These are phyloP conservation scores for Ophioceras dolichostomum DNA, from an alignment of 2,329 filamentous ascomycete species.

Conservation along the genomic window DNA sequence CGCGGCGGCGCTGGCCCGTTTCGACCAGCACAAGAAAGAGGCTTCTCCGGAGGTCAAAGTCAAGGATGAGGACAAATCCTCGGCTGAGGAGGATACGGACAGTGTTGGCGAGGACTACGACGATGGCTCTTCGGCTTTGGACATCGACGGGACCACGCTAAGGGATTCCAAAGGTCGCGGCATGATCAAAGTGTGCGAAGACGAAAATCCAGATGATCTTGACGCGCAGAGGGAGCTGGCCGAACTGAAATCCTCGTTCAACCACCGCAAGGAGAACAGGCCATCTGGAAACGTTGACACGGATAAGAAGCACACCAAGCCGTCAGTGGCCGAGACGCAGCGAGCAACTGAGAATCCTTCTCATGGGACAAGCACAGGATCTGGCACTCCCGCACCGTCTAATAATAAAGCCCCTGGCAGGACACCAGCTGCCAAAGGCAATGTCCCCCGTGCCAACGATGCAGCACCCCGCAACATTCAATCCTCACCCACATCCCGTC, in stretches of 20 bases:
- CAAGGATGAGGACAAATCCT: conserved; percentile 12
- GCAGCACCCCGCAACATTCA: too few species aligned
- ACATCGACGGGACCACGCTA: conserved; percentile 52
- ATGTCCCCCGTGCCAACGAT: too few species aligned
- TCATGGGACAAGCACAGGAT: too few species aligned
- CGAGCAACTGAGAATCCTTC: too few species aligned
- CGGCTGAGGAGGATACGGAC: conserved; percentile 31
- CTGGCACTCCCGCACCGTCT: too few species aligned
- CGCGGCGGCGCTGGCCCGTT: conserved; percentile 63
- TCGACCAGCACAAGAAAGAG: conserved; percentile 44
- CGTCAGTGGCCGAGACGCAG: not conserved
- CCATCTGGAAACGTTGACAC: not conserved
- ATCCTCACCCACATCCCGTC: too few species aligned
- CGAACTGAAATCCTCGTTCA: conserved; percentile 43
- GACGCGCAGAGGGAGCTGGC: conserved; percentile 50
- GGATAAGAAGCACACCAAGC: conserved; percentile 1
- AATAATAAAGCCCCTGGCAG: too few species aligned
- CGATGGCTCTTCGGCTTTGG: conserved; percentile 33
- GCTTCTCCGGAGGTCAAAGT: conserved; percentile 16
- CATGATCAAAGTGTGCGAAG: conserved; percentile 65
- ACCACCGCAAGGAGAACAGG: conserved; percentile 5
- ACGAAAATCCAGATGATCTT: conserved; percentile 45
- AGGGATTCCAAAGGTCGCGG: conserved; percentile 53
- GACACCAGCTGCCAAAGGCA: too few species aligned
- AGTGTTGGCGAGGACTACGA: conserved; percentile 38